A percentile compares a stretch with the other conserved stretches of the same genome.
Conservation (phyloP, 306 rosid genomes). For the Cucumis cinereus region DNA sequence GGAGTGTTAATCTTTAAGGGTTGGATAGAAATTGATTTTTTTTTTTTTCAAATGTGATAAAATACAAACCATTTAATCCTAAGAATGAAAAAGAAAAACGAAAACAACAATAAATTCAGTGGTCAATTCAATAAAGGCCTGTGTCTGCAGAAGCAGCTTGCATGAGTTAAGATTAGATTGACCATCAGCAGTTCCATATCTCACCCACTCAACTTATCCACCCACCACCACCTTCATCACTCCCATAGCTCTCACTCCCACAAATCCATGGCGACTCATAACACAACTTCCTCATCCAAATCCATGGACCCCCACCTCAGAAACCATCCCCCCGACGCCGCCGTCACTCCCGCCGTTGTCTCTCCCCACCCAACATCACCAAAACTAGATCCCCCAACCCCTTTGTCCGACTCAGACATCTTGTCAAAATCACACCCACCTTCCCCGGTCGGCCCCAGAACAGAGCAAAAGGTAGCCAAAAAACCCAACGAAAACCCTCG, state of each 20-base stretch:
- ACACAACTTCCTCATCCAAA: slow-evolving; percentile 24
- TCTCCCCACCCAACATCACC: slow-evolving; percentile 9
- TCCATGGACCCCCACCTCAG: slow-evolving; percentile 17
- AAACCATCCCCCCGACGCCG: slow-evolving; percentile 17
- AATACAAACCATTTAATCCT: not conserved
- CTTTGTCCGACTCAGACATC: slow-evolving; percentile 16
- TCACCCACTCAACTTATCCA: not conserved
- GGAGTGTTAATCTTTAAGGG: not conserved
- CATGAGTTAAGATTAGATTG: not conserved
- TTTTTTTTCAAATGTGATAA: not conserved
- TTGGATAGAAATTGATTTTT: not conserved
- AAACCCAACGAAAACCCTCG: slow-evolving; percentile 7
- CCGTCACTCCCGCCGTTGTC: not conserved
- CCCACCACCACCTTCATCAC: not conserved
- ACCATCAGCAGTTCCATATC: not conserved
- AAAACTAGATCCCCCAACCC: slow-evolving; percentile 32
- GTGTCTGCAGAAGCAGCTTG: not conserved
- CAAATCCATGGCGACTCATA: slow-evolving; percentile 33
- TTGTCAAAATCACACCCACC: not conserved
- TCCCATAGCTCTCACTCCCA: not conserved
- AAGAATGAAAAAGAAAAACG: not conserved
- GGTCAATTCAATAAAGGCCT: not conserved
- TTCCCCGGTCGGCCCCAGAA: not conserved
- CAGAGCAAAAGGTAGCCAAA: not conserved
- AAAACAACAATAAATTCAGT: not conserved